These are phyloP conservation scores for Beverwykella pulmonaria DNA, from an alignment of 495 filamentous ascomycete species.

Conservation along the genomic window DNA sequence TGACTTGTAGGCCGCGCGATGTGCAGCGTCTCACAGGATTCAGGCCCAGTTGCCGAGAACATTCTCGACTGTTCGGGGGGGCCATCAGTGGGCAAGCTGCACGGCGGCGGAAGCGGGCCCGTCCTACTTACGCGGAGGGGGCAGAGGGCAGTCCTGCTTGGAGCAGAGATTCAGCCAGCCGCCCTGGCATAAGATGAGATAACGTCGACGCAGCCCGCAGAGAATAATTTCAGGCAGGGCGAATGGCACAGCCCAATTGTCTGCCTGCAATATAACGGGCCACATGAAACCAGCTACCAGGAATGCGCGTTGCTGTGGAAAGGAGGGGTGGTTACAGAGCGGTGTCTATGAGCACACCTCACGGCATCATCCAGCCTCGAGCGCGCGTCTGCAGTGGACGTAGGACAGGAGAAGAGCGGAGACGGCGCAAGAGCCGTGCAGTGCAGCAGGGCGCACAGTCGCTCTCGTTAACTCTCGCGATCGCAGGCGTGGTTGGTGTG, in stretches of 20 bases:
- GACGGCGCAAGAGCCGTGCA: background rate
- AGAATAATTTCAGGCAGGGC: conserved; percentile 16
- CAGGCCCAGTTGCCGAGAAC: background rate
- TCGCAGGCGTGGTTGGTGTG: background rate
- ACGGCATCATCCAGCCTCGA: background rate
- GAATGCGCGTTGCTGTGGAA: conserved; percentile 20
- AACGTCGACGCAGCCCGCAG: background rate
- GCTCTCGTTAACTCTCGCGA: background rate
- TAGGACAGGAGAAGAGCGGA: background rate
- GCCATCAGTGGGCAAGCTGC: background rate
- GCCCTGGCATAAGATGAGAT: conserved; percentile 4
- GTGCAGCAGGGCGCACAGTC: background rate
- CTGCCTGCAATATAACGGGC: conserved; percentile 25
- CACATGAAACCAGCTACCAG: conserved; percentile 26
- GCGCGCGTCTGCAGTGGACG: too few species aligned
- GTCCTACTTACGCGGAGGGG: background rate
- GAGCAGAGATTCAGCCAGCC: conserved; percentile 10
- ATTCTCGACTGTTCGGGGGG: background rate
- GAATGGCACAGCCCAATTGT: conserved; percentile 8
- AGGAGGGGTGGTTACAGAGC: conserved; percentile 3
- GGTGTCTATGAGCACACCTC: background rate
- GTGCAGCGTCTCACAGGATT: background rate
- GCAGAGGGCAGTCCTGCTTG: background rate
- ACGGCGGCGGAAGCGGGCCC: conserved; percentile 2
- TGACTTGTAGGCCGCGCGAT: background rate